Percentiles rank a stretch among this genome's conserved stretches.
Evolutionary conservation across 176 grass and related monocot species (phyloP).

Genomic region (Puya raimondii): DNA sequence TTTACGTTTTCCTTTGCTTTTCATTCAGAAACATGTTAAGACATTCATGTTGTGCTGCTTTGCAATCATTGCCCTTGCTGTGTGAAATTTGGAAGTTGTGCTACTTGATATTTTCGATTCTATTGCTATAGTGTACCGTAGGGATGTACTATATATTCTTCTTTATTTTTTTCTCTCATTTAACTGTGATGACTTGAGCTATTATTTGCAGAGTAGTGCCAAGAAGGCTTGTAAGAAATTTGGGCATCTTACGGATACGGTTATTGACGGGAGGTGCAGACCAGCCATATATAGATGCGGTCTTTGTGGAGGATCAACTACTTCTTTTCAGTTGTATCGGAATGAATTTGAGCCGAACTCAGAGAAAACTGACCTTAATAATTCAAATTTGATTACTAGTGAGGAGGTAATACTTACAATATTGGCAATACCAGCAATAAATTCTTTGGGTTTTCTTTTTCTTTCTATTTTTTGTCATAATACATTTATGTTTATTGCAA

Average conservation of each 20-base stretch:
- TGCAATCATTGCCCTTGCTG: too few species aligned
- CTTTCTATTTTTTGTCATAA: conserved; percentile 1
- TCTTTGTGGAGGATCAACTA: conserved; percentile 65
- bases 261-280: conserved; percentile 37
- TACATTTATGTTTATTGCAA: conserved; percentile 4
- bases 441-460: not conserved
- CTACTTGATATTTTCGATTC: too few species aligned
- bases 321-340: conserved; percentile 52
- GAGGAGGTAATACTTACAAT: conserved; percentile 38
- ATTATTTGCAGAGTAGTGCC: conserved; percentile 55
- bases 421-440: not conserved
- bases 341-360: conserved; percentile 34
- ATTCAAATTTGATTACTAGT: conserved; percentile 20
- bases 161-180: not conserved
- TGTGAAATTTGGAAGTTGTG: too few species aligned
- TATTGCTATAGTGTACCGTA: too few species aligned
- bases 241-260: conserved; percentile 38
- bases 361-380: conserved; percentile 29
- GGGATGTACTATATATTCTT: conserved; percentile 1
- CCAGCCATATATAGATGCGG: conserved; percentile 44
- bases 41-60: too few species aligned
- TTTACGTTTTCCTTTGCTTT: not conserved
- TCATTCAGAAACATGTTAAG: not conserved
- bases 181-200: not conserved
- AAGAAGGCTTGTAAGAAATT: conserved; percentile 68